phyloP scores from a whole-genome alignment of 768 basidiomycete genomes.

The Rhizopogon vesiculosus region DNA sequence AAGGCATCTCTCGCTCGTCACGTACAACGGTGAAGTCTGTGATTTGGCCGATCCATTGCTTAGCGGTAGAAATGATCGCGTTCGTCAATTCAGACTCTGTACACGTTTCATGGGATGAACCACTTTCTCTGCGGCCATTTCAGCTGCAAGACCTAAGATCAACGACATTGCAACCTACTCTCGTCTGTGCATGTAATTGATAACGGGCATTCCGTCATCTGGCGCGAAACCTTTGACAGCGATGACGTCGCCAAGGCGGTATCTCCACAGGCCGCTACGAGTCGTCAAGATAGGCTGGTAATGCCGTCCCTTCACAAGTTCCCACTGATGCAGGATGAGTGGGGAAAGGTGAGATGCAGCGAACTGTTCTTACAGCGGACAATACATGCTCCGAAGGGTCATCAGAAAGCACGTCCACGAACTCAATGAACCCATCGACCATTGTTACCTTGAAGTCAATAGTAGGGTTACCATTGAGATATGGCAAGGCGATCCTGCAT shows the following conservation, averaged over 20 bases:
- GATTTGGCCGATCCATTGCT: slow-evolving; percentile 12
- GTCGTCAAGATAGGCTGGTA: slow-evolving; percentile 8
- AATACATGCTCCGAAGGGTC: neutral
- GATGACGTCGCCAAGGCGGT: slow-evolving; percentile 6
- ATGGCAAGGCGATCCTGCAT: neutral
- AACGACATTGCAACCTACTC: slow-evolving; percentile 1
- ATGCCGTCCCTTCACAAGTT: neutral
- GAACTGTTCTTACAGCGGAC: neutral
- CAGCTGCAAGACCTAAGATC: neutral
- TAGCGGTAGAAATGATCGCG: slow-evolving; percentile 7
- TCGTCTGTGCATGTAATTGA: slow-evolving; percentile 4
- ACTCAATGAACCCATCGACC: slow-evolving; percentile 4
- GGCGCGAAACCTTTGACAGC: slow-evolving; percentile 7
- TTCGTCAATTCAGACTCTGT: slow-evolving; percentile 16
- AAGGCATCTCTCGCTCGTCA: slow-evolving; percentile 12
- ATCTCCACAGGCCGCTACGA: slow-evolving; percentile 9
- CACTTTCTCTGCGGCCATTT: neutral
- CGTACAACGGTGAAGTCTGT: slow-evolving; percentile 17
- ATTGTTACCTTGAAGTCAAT: slow-evolving; percentile 1
- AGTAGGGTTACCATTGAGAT: neutral
- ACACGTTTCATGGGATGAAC: neutral
- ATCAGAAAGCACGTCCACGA: neutral
- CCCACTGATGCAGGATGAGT: neutral
- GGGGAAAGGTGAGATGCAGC: neutral
- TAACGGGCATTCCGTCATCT: neutral